phyloP scores from a whole-genome alignment of 2,329 filamentous ascomycete species.

The Peltaster fructicola region DNA sequence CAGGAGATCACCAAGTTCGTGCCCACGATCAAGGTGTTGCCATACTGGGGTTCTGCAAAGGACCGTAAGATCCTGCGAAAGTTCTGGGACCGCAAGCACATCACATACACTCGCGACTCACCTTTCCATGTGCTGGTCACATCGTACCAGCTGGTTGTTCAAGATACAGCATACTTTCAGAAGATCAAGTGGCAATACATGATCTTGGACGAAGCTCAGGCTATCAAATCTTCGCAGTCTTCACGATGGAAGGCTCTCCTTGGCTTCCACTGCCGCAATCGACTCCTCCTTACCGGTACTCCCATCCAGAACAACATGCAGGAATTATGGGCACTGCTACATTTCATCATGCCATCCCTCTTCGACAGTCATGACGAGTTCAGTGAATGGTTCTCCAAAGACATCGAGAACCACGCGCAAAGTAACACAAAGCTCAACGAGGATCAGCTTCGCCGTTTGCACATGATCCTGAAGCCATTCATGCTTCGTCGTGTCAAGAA shows the following conservation, averaged over 20 bases:
- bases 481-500: conserved; percentile 99
- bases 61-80: conserved; percentile 93
- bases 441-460: conserved; percentile 85
- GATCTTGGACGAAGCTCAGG: conserved; percentile 96
- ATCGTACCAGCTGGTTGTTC: conserved; percentile 91
- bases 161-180: conserved; percentile 92
- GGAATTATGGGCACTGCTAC: conserved; percentile 87
- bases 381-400: conserved; percentile 86
- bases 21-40: conserved; percentile 81
- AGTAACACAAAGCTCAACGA: conserved; percentile 99
- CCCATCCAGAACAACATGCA: conserved; percentile 99
- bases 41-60: conserved; percentile 90
- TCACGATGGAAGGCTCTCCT: conserved; percentile 93
- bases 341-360: conserved; percentile 99
- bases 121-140: conserved; percentile 93
- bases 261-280: conserved; percentile 87
- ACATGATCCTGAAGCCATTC: conserved; percentile 98
- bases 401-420: conserved; percentile 95
- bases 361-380: conserved; percentile 92
- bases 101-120: conserved; percentile 83
- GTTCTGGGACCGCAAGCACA: conserved; percentile 97
- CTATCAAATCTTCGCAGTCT: conserved; percentile 94
- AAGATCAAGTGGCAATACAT: conserved; percentile 99
- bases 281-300: conserved; percentile 82
- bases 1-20: conserved; percentile 95